Base-by-base conservation (phyloP, 495 filamentous ascomycete species). In the Penicillium manginii region DNA sequence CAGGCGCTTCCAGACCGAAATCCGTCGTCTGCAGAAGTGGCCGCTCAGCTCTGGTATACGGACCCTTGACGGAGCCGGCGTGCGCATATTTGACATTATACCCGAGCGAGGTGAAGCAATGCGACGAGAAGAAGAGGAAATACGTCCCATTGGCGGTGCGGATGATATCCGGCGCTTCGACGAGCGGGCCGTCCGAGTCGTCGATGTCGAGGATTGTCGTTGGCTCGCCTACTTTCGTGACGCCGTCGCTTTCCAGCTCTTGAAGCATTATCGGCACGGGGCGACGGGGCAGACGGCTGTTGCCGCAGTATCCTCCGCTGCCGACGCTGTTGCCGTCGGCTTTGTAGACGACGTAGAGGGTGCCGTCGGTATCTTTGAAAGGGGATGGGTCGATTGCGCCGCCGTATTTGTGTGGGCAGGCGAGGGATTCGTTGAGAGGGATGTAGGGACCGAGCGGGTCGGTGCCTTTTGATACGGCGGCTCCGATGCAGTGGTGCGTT, bases 251-350 rank as follows among this genome's bases (percentile, higher is more conserved):
- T n/a, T 69, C 53, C 14, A 87, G 68, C 59, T 83, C 66, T 61
- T 87, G 85, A 10, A 87, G 72, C 68, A 87, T 75, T 46, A 88
- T 80, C 0, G 84, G 84, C 22, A 83, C 85, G 1, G 76, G 43
- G 2, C 73, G 61, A 8, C 74, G 59, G 1, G 82, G 80, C 6
- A 59, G 60, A 9, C 77, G 76, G 40, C 70, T 73, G 57, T 86
- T 86, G 35, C 73, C 70, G 62, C 85, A 87, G 43, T 68, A 63
- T 8, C 84, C 84, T 17, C 84, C 83, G 32, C 78, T 64, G 5
- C 84, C 83, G 22, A 85, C 63, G 62, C 76, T 77, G 61, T 86
- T 86, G 31, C 83, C 84, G 59, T 88, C 81, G 10, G 83, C 73
- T 57, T 88, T 88, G 71, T 86, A 88, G 14, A 81, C 63, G 12